Evolutionary conservation across 768 basidiomycete species (phyloP).

Genomic region (Suillus ampliporus): DNA sequence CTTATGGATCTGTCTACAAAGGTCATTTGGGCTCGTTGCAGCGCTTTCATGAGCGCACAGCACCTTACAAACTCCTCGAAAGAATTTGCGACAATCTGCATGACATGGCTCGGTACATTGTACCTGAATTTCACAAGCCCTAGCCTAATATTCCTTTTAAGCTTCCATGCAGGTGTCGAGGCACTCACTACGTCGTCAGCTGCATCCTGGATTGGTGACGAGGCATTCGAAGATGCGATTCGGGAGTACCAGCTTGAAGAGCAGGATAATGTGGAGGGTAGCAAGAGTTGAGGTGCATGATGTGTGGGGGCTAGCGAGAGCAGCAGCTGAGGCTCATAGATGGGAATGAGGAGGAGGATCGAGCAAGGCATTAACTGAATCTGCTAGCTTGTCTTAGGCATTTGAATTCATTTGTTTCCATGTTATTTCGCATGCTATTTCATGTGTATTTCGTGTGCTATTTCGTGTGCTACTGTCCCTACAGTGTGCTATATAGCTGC

Average conservation of each 20-base stretch:
- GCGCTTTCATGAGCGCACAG: neutral
- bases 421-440: no score
- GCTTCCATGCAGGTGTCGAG: conserved; percentile 12
- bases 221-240: neutral
- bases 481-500: conserved; percentile 1
- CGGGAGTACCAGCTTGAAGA: neutral
- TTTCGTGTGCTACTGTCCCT: neutral
- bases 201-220: neutral
- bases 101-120: conserved; percentile 1
- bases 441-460: neutral
- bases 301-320: no score
- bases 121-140: neutral
- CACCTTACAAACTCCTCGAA: neutral
- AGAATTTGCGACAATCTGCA: neutral
- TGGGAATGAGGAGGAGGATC: no score
- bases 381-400: neutral
- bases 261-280: conserved; percentile 2
- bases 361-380: no score
- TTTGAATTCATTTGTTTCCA: neutral
- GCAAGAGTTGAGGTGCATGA: no score
- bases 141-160: conserved; percentile 4
- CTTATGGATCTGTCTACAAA: no score
- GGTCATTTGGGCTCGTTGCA: neutral
- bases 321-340: no score
- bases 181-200: neutral